Percentiles rank a stretch among this genome's conserved stretches.
Conservation (phyloP, 2,329 filamentous ascomycete genomes). For the Colletotrichum godetiae region DNA sequence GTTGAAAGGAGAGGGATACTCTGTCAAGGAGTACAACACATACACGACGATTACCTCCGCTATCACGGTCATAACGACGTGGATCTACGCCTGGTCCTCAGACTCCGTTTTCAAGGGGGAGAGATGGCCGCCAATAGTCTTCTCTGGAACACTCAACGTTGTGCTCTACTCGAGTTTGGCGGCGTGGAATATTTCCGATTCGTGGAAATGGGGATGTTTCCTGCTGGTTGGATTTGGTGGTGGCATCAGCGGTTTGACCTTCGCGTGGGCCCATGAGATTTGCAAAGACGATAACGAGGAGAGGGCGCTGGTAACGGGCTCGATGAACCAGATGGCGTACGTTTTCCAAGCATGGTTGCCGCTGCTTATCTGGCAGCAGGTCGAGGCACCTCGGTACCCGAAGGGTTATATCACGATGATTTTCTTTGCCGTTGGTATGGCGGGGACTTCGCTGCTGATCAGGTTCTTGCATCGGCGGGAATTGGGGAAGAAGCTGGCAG, state of each 20-base stretch:
- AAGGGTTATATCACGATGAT: constrained; percentile 71
- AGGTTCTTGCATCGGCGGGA: constrained; percentile 59
- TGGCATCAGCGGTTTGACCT: constrained; percentile 58
- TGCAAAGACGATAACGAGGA: constrained; percentile 69
- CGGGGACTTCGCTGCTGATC: constrained; percentile 61
- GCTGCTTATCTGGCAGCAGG: constrained; percentile 73
- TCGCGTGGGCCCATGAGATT: constrained; percentile 63
- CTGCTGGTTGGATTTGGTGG: constrained; percentile 61
- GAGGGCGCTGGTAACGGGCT: constrained; percentile 71
- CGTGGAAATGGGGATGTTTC: constrained; percentile 74
- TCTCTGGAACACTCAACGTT: constrained; percentile 58
- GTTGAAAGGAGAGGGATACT: constrained; percentile 57
- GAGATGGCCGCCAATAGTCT: constrained; percentile 73
- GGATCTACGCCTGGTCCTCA: constrained; percentile 74
- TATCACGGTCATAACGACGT: constrained; percentile 66
- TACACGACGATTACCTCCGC: constrained; percentile 70
- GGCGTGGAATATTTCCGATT: constrained; percentile 57
- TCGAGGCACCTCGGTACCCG: constrained; percentile 69
- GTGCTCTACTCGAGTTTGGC: constrained; percentile 53
- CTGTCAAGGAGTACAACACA: constrained; percentile 56
- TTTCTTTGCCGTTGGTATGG: constrained; percentile 59
- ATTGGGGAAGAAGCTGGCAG: constrained; percentile 15
- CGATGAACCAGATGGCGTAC: constrained; percentile 78
- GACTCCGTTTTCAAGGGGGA: constrained; percentile 69
- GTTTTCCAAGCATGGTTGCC: constrained; percentile 78